Evolutionary conservation across 148 eudicot species (phyloP), one percentile per base, ranked within the genome.

Genomic region (Spergularia marina): DNA sequence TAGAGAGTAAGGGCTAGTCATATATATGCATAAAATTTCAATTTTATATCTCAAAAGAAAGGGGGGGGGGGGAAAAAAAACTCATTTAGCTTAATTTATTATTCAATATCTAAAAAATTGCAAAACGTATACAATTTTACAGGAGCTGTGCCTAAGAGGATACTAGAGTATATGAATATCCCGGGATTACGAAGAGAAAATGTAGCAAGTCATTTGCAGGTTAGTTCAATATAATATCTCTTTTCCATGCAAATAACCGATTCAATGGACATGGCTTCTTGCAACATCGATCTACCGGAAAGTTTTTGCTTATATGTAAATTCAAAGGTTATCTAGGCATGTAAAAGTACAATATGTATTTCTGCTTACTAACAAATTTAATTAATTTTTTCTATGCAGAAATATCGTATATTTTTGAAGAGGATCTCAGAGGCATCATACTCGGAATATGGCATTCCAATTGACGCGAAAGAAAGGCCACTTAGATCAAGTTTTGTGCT

Each of bases 161-260:
- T 90, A 69, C 41, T 87, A 12, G 87, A 88, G 70, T 36, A 49
- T 36, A 90, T 90, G 92, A 78, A 85, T 68, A 81, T 85, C 17
- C 86, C 84, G 0, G 90, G 90, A 44, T 52, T 88, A 51, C 80
- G 77, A 39, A 85, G 92, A 78, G 90, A 87, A 75, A 84, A 90
- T 77, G 80, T 90, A 0, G 90, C 92, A n/a, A 90, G 90, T 76
- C 92, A 90, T 80, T 77, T 88, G 77, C 95, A 90, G 89, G 94
- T 90, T 49, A 62, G 59, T 34, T 58, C 34, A 30, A 12, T 30
- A 6, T 30, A 36, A 7, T 4, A 4, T 39, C 8, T 14, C 1
- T 11, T 73, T 60, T 60, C 36, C 36, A 30, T 30, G 36, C 36
- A 30, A 30, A 2, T 30, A 2, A 30, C 36, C 36, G 36, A 30